Evolutionary conservation across 2,329 filamentous ascomycete genomes (phyloP), one percentile per base, ranked within the genome.

Genomic region (Microcyclosporella mali): DNA sequence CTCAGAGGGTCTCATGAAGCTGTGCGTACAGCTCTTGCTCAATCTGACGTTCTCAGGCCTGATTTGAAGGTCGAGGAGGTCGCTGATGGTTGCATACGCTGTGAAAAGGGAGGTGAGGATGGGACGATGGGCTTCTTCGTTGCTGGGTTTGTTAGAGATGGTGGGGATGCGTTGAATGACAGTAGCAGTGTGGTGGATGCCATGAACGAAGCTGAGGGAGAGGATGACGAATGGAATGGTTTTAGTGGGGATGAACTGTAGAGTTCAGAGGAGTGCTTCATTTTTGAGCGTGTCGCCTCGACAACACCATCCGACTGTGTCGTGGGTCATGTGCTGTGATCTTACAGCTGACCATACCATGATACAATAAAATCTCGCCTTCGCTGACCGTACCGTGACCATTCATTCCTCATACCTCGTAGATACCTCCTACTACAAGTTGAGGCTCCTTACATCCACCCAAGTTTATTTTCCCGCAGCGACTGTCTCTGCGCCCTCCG

Each of bases 61-160:
- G 48, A 41, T 41, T 48, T 38, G 7, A 16, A 45, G 40, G 33
- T 58, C 40, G 42, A 31, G 29, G 57, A 56, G 29, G 62, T 86
- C 1, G 77, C 81, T 4, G 82, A 90, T 18, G 85, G 77, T 2
- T 95, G 88, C 58, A 83, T 95, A 43, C 74, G 90, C 45, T 86
- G 87, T 25, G 82, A 85, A 63, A 85, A 89, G 55, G 85, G 80
- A 18, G 88, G 90, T 54, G 82, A 81, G 8, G 78, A 84, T 50
- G 88, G 88, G 0, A 85, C 89, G 1, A 95, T 95, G 78, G 90
- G 92, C 0, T 97, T 98, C 66, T 98, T 98, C 56, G 85, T 95
- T 15, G 88, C 81, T n/a, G 87, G 77, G 0, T 95, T 98, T 65
- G 75, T 87, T 2, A 73, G 85, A 40, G 77, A 84, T 33, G 53